Evolutionary conservation across 768 basidiomycete species (phyloP), one percentile per base, ranked within the genome.

Genomic region (Leccinum subtestaceum): DNA sequence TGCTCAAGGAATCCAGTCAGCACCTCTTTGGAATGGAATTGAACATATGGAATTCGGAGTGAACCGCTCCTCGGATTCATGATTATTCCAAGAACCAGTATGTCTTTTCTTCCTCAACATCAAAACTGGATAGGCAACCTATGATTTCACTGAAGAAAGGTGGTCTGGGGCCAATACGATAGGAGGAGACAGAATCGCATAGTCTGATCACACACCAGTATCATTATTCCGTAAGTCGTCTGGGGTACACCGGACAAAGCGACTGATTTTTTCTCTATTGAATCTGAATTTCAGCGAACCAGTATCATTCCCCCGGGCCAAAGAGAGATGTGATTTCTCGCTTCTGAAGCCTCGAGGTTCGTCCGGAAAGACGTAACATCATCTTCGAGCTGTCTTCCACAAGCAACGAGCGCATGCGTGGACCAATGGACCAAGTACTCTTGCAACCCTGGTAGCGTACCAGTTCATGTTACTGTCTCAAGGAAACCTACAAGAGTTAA

Each of bases 11-110:
- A 65, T 29, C 46, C 3, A 19, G 47, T 46, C 19, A 25, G 58
- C 51, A 49, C n/a, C 23, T 7, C 12, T 53, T 40, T 63, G 52
- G 62, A 64, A 60, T 63, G 7, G 17, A 6, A 25, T 9, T 13
- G 47, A 36, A 11, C 11, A 48, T 32, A 31, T 38, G 56, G 32
- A 23, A 13, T 9, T 23, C 38, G 11, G 40, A 40, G 15, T 23
- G 15, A 11, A 55, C 17, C n/a, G 25, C 12, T n/a, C 3, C 7
- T 36, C 36, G 36, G 36, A 15, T 36, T 36, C 36, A 3, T 36
- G 36, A 31, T 31, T 31, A 31, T 31, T 31, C 10, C 31, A 31
- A 31, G 17, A 38, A 17, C 36, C 13, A 38, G 36, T 5, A 38
- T 15, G 36, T 36, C 15, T 10, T 53, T 25, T 21, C 10, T 5